Conservation (phyloP, 441 rosid species). For the Eruca vesicaria region DNA sequence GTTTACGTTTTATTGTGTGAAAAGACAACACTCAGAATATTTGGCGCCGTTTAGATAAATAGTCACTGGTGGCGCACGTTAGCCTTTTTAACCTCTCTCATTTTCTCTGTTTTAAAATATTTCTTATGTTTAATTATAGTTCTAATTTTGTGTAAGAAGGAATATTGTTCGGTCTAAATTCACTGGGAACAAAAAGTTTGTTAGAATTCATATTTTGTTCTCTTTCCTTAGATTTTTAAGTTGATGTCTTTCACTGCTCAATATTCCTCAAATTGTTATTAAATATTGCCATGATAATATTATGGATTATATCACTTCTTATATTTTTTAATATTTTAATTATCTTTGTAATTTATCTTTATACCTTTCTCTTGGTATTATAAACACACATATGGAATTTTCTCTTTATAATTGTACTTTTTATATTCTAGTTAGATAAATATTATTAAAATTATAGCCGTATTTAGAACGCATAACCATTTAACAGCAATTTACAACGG, state of each 20-base stretch:
- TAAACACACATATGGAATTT: background rate
- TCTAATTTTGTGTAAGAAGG: background rate
- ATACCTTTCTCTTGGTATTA: background rate
- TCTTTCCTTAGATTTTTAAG: background rate
- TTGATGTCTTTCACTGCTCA: slow-evolving; percentile 7
- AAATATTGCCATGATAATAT: slow-evolving; percentile 3
- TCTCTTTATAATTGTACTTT: background rate
- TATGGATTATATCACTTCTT: slow-evolving; percentile 4
- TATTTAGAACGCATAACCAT: background rate
- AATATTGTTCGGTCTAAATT: slow-evolving; percentile 27
- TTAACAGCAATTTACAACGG: background rate
- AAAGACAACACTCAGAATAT: slow-evolving; percentile 42
- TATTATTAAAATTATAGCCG: background rate
- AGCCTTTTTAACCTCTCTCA: slow-evolving; percentile 3
- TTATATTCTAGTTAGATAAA: background rate
- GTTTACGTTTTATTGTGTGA: slow-evolving; percentile 38
- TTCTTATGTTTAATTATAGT: background rate
- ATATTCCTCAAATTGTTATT: background rate
- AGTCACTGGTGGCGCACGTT: slow-evolving; percentile 41
- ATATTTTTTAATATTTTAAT: background rate
- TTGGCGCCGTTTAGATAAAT: slow-evolving; percentile 60
- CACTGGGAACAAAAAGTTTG: background rate
- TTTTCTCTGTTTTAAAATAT: background rate
- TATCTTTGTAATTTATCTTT: background rate
- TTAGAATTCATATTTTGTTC: background rate